phyloP scores from a whole-genome alignment of 2,329 filamentous ascomycete genomes.

The Colletotrichum euphorbiae region DNA sequence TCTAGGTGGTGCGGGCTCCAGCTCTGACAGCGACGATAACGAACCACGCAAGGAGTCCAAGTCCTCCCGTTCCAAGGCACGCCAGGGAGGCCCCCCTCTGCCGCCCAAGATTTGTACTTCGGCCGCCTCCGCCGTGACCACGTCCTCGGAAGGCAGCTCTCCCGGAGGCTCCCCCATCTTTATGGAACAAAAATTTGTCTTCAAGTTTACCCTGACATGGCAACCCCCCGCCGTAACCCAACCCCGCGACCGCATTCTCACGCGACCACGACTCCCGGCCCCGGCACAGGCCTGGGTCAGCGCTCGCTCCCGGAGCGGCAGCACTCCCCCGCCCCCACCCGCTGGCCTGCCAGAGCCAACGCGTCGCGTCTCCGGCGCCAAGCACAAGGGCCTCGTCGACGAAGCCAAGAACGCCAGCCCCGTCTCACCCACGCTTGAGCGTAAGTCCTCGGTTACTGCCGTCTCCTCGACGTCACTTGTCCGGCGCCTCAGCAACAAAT shows the following conservation, averaged over 20 bases:
- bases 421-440: constrained; percentile 47
- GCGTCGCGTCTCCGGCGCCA: constrained; percentile 60
- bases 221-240: constrained; percentile 64
- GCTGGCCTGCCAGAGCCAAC: constrained; percentile 57
- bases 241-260: constrained; percentile 71
- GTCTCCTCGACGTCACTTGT: constrained; percentile 33
- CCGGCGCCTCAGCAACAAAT: constrained; percentile 38
- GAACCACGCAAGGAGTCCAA: constrained; percentile 64
- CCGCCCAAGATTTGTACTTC: constrained; percentile 52
- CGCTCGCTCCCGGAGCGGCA: constrained; percentile 53
- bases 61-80: constrained; percentile 40
- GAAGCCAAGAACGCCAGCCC: constrained; percentile 63
- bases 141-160: constrained; percentile 64
- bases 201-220: constrained; percentile 81
- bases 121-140: constrained; percentile 45
- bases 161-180: constrained; percentile 66
- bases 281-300: constrained; percentile 75
- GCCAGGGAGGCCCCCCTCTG: constrained; percentile 44
- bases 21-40: constrained; percentile 56
- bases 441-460: constrained; percentile 40
- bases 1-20: constrained; percentile 47
- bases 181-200: constrained; percentile 71
- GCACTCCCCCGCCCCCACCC: constrained; percentile 50
- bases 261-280: constrained; percentile 75
- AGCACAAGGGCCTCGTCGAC: constrained; percentile 59